A percentile compares a stretch with the other conserved stretches of the same genome.
These are phyloP conservation scores for Exidia glandulosa DNA, from an alignment of 768 basidiomycete species.

Conservation along the genomic window DNA sequence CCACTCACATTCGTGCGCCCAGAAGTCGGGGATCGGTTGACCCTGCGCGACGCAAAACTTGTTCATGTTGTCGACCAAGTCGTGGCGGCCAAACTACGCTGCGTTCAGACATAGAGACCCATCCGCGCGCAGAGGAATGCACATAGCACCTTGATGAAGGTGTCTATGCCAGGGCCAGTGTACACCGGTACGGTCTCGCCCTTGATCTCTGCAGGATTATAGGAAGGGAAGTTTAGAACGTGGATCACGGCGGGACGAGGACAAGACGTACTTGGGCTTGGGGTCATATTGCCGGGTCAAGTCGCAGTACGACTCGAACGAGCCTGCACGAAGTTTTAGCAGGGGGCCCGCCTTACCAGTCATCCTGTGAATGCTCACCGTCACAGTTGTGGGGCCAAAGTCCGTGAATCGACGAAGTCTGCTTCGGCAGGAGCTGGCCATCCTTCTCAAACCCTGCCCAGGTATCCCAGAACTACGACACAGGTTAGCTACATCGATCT, in stretches of 20 bases:
- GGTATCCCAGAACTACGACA: slow-evolving; percentile 40
- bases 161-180: slow-evolving; percentile 50
- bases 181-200: slow-evolving; percentile 45
- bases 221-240: too few species aligned
- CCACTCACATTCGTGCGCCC: slow-evolving; percentile 64
- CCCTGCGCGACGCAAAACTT: slow-evolving; percentile 63
- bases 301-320: slow-evolving; percentile 59
- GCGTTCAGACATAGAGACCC: not conserved
- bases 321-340: slow-evolving; percentile 66
- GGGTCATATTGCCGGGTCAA: slow-evolving; percentile 48
- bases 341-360: slow-evolving; percentile 27
- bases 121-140: not conserved
- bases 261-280: too few species aligned
- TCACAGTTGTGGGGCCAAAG: not conserved
- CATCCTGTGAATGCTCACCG: too few species aligned
- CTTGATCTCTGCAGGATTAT: slow-evolving; percentile 32
- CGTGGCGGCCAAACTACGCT: slow-evolving; percentile 23
- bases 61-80: slow-evolving; percentile 31
- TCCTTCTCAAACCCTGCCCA: slow-evolving; percentile 53
- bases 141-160: slow-evolving; percentile 44
- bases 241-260: too few species aligned
- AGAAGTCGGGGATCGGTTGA: slow-evolving; percentile 46
- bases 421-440: slow-evolving; percentile 52
- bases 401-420: slow-evolving; percentile 61
- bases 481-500: not conserved